A percentile compares a stretch with the other conserved stretches of the same genome.
phyloP scores from a whole-genome alignment of 371 early-diverging fungal species.

The Coemansia sp. region DNA sequence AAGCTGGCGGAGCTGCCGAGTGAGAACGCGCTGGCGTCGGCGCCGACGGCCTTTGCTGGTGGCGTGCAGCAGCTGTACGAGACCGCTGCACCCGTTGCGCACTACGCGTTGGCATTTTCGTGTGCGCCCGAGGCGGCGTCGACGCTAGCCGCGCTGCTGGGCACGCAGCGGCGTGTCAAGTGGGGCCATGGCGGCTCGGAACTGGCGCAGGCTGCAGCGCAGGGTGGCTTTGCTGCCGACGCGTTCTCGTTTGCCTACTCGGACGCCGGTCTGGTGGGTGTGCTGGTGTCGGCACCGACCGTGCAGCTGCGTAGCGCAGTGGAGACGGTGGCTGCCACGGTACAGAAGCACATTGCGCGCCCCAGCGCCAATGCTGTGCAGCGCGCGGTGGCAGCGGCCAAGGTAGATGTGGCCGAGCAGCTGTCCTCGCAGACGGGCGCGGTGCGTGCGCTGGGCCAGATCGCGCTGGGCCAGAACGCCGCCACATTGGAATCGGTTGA shows the following conservation, averaged over 20 bases:
- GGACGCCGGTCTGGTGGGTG: conserved; percentile 92
- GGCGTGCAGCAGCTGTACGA: conserved; percentile 86
- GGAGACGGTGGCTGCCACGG: conserved; percentile 68
- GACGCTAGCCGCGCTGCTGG: conserved; percentile 80
- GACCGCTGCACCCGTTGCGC: conserved; percentile 54
- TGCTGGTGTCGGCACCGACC: conserved; percentile 68
- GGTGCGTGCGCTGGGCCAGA: conserved; percentile 57
- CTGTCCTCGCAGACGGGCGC: conserved; percentile 63
- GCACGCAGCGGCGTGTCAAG: conserved; percentile 73
- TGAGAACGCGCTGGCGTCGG: conserved; percentile 44
- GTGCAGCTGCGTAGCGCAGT: conserved; percentile 63
- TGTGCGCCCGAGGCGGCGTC: conserved; percentile 73
- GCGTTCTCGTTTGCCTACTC: conserved; percentile 89
- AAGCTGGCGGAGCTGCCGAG: conserved; percentile 57
- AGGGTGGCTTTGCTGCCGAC: conserved; percentile 61
- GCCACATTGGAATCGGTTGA: conserved; percentile 58
- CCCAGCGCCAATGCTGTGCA: conserved; percentile 64
- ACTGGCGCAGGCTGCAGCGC: conserved; percentile 67
- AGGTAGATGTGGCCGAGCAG: conserved; percentile 70
- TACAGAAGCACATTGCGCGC: conserved; percentile 64
- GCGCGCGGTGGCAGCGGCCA: conserved; percentile 84
- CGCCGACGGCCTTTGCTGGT: conserved; percentile 60
- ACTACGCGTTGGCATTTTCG: conserved; percentile 79
- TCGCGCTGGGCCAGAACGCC: conserved; percentile 65
- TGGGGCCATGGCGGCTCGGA: conserved; percentile 74